Evolutionary conservation across 139 green algal species (phyloP).

Genomic region (Chlamydomonas applanata): DNA sequence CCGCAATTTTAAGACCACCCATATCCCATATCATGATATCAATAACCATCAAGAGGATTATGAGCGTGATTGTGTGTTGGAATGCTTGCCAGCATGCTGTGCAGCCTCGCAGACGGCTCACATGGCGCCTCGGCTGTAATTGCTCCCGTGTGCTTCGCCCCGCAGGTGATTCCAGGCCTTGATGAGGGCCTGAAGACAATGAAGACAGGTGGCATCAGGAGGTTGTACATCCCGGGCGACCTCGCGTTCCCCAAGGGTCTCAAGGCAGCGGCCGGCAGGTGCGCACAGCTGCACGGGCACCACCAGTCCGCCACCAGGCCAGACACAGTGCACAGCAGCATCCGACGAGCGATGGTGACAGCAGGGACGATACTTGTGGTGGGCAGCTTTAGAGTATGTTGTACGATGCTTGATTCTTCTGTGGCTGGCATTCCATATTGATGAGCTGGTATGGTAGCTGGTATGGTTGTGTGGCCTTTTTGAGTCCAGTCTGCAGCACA

Average conservation of each 20-base stretch:
- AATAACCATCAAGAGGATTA: too few relatives aligned
- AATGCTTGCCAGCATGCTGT: too few relatives aligned
- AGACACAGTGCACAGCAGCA: too few relatives aligned
- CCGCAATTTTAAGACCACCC: too few relatives aligned
- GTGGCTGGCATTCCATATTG: background rate
- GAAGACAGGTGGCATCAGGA: slow-evolving; percentile 75
- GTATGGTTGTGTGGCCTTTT: too few relatives aligned
- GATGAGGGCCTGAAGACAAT: slow-evolving; percentile 91
- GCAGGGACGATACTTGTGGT: background rate
- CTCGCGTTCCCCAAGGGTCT: slow-evolving; percentile 92
- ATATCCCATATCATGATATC: too few relatives aligned
- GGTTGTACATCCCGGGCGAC: slow-evolving; percentile 92
- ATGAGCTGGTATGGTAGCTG: background rate
- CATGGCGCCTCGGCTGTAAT: too few relatives aligned
- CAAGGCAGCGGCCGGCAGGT: slow-evolving; percentile 57
- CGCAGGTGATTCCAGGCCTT: slow-evolving; percentile 60
- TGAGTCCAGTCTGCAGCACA: too few relatives aligned
- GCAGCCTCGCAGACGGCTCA: too few relatives aligned
- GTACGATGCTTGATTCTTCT: slow-evolving; percentile 1
- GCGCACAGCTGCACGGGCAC: background rate
- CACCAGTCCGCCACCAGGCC: too few relatives aligned
- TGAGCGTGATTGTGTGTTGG: too few relatives aligned
- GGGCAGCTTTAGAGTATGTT: background rate
- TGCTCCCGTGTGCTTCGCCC: slow-evolving; percentile 25
- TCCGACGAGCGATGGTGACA: too few relatives aligned